Percentiles rank a stretch among this genome's conserved stretches.
These are phyloP conservation scores for Cordyceps javanica DNA, from an alignment of 2,329 filamentous ascomycete genomes.

Conservation along the genomic window DNA sequence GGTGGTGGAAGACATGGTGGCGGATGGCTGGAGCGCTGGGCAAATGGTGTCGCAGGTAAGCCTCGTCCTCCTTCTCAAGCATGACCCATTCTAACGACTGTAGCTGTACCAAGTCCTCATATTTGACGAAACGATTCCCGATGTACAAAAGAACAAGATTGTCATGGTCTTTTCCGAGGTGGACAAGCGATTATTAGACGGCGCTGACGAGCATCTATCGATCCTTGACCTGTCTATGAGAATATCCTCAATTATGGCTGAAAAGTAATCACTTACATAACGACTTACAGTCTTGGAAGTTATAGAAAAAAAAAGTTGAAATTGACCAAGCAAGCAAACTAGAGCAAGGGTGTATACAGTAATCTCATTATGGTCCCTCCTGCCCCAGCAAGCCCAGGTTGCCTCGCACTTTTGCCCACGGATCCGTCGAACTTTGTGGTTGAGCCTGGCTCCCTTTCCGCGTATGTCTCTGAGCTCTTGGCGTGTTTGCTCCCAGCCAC, in stretches of 20 bases:
- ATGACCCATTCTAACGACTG: constrained; percentile 13
- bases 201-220: constrained; percentile 88
- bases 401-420: constrained; percentile 48
- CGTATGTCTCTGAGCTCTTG: constrained; percentile 21
- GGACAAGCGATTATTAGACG: constrained; percentile 91
- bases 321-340: constrained; percentile 6
- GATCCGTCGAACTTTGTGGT: constrained; percentile 28
- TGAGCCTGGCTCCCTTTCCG: constrained; percentile 16
- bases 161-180: constrained; percentile 85
- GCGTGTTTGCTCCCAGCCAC: constrained; percentile 30
- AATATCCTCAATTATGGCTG: constrained; percentile 66
- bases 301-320: neutral
- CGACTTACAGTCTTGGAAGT: neutral
- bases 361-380: constrained; percentile 18
- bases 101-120: constrained; percentile 78
- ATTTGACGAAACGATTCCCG: constrained; percentile 75
- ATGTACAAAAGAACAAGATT: constrained; percentile 85
- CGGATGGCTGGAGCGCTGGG: constrained; percentile 92
- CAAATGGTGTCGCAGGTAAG: constrained; percentile 77
- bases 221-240: constrained; percentile 80
- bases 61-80: neutral
- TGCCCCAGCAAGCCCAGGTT: constrained; percentile 46
- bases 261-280: constrained; percentile 23
- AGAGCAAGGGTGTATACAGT: constrained; percentile 7
- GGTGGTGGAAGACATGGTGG: constrained; percentile 83